Evolutionary conservation across 768 basidiomycete genomes (phyloP), one percentile per base, ranked within the genome.

Genomic region (Hypsizygus marmoreus): DNA sequence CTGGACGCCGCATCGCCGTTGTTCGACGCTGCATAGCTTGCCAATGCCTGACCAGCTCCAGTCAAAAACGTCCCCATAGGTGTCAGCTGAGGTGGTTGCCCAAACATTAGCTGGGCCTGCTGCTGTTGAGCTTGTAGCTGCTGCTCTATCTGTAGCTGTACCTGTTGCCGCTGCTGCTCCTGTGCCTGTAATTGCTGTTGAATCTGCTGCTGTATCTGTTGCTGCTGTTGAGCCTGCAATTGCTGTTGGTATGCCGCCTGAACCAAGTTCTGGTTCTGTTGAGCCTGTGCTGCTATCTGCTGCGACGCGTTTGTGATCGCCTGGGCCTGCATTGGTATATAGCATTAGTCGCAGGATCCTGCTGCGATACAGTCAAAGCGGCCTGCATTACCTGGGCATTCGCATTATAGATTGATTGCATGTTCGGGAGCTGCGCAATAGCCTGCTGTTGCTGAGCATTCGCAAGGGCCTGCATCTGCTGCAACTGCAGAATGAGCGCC

Each of bases 401-500:
- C n/a, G n/a, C n/a, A n/a, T n/a, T n/a, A n/a, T n/a, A n/a, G n/a
- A n/a, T n/a, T n/a, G n/a, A n/a, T n/a, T n/a, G n/a, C n/a, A n/a
- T n/a, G n/a, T n/a, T n/a, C n/a, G n/a, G n/a, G n/a, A n/a, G n/a
- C n/a, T n/a, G n/a, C n/a, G n/a, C n/a, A n/a, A n/a, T n/a, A 19
- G 32, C 12, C 6, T 43, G 43, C 12, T 43, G 50, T 25, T 36
- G 40, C 24, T 60, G 58, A 6, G 24, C n/a, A 12, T 42, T 34
- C 25, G 44, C 50, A 9, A 38, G 23, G 17, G 22, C 31, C 37
- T 45, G 47, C 24, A 43, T 43, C 16, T 51, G 44, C 28, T 44
- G 53, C 30, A 54, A 41, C 6, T 51, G 50, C 4, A 24, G 20
- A 22, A 54, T 40, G 12, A 52, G 23, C n/a, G 47, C 40, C 30